phyloP scores from a whole-genome alignment of 352 stramenopile species.

The Phytophthora crassamura region DNA sequence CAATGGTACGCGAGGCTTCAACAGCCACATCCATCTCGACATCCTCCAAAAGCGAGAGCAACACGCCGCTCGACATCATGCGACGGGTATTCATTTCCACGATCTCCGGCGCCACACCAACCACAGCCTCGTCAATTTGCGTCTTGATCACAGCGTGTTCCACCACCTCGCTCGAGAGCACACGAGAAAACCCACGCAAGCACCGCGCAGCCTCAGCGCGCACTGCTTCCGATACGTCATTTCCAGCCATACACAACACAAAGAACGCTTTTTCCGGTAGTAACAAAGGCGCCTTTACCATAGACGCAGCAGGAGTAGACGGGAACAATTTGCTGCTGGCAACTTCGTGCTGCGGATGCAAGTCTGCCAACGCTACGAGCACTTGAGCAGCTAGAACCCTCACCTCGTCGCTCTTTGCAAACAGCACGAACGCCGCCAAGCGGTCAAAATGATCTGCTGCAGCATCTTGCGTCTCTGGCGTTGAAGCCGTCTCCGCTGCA shows the following conservation, averaged over 20 bases:
- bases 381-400: constrained; percentile 43
- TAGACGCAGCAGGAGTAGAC: neutral
- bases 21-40: constrained; percentile 42
- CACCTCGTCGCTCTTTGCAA: constrained; percentile 38
- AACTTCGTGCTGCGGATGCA: constrained; percentile 33
- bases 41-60: constrained; percentile 74
- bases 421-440: constrained; percentile 42
- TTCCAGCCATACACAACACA: constrained; percentile 50
- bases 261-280: constrained; percentile 54
- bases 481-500: neutral
- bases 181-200: constrained; percentile 38
- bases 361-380: constrained; percentile 36
- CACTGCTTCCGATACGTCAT: constrained; percentile 42
- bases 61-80: constrained; percentile 70
- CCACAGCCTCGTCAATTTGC: constrained; percentile 53
- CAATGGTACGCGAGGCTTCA: constrained; percentile 60
- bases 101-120: constrained; percentile 39
- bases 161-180: constrained; percentile 24
- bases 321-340: constrained; percentile 36
- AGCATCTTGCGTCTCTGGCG: neutral
- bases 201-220: constrained; percentile 48
- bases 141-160: constrained; percentile 51
- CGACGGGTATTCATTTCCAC: constrained; percentile 47
- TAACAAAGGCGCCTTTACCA: constrained; percentile 15
- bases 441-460: constrained; percentile 41